A percentile compares a stretch with the other conserved stretches of the same genome.
phyloP scores from a whole-genome alignment of 192 early-diverging fungal species.

The Podochytrium sp. region DNA sequence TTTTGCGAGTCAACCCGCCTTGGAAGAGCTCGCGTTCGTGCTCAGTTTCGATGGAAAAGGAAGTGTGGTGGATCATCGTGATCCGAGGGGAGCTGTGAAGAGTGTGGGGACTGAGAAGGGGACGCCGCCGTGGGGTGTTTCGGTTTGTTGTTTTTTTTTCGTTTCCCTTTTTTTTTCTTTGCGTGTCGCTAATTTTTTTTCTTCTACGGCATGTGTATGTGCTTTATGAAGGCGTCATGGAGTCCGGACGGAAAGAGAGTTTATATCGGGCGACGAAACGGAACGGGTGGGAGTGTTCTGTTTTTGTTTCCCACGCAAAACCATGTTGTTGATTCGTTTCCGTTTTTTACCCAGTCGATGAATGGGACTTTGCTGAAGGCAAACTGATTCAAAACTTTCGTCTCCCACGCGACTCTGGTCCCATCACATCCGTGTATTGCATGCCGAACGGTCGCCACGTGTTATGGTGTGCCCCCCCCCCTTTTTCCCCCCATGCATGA shows the following conservation, averaged over 20 bases:
- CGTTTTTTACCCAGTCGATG: too few species aligned
- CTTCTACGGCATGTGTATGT: background rate
- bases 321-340: background rate
- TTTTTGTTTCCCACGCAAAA: background rate
- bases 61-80: constrained; percentile 42
- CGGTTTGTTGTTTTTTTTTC: constrained; percentile 18
- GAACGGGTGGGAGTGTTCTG: constrained; percentile 56
- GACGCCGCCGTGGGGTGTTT: constrained; percentile 50
- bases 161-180: background rate
- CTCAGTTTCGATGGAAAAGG: constrained; percentile 47
- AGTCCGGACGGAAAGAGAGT: constrained; percentile 79
- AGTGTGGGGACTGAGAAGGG: constrained; percentile 28
- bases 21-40: constrained; percentile 8
- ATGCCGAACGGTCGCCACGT: constrained; percentile 83
- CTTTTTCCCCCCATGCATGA: constrained; percentile 2
- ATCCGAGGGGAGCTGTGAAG: constrained; percentile 29
- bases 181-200: too few species aligned
- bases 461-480: constrained; percentile 62
- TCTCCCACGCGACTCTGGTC: constrained; percentile 88
- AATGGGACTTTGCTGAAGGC: constrained; percentile 76
- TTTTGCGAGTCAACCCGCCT: background rate
- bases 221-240: constrained; percentile 67
- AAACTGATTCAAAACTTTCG: constrained; percentile 72
- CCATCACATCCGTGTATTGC: constrained; percentile 74
- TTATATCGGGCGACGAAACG: constrained; percentile 87